Percentiles rank a stretch among this genome's conserved stretches.
phyloP scores from a whole-genome alignment of 2,329 filamentous ascomycete genomes.

The Metarhizium album region DNA sequence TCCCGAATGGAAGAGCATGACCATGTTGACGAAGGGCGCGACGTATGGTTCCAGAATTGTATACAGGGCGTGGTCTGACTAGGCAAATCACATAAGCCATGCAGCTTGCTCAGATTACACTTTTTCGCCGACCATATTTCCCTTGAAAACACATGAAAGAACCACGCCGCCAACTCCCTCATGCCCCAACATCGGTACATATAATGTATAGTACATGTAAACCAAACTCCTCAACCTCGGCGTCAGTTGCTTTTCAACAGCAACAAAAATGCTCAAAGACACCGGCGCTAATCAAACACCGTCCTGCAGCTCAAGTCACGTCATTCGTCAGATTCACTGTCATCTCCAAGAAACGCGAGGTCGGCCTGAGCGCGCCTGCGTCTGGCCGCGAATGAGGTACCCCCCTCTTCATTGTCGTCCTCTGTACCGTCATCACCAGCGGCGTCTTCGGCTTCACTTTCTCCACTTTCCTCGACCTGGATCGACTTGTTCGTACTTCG shows the following conservation, averaged over 20 bases:
- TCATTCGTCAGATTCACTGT: conserved; percentile 51
- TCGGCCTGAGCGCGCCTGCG: conserved; percentile 39
- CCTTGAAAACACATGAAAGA: background rate
- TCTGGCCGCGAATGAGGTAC: conserved; percentile 29
- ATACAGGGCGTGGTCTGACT: conserved; percentile 75
- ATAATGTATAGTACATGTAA: background rate
- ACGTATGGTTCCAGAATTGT: conserved; percentile 72
- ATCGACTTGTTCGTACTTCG: conserved; percentile 21
- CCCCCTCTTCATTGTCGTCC: conserved; percentile 19
- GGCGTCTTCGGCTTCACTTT: conserved; percentile 15
- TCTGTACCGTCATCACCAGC: conserved; percentile 19
- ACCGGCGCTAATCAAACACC: background rate
- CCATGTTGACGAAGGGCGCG: conserved; percentile 73
- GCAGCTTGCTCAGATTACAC: background rate
- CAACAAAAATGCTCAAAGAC: background rate
- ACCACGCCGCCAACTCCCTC: background rate
- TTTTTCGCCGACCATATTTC: background rate
- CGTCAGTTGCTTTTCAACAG: background rate
- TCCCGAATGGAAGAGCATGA: conserved; percentile 67
- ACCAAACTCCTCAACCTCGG: background rate
- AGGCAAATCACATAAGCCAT: background rate
- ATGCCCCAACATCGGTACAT: background rate
- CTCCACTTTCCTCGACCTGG: conserved; percentile 22
- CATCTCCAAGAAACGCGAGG: conserved; percentile 57
- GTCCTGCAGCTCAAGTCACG: background rate